Evolutionary conservation across 257 asterid species (phyloP), one percentile per base, ranked within the genome.

Genomic region (Ballota nigra): DNA sequence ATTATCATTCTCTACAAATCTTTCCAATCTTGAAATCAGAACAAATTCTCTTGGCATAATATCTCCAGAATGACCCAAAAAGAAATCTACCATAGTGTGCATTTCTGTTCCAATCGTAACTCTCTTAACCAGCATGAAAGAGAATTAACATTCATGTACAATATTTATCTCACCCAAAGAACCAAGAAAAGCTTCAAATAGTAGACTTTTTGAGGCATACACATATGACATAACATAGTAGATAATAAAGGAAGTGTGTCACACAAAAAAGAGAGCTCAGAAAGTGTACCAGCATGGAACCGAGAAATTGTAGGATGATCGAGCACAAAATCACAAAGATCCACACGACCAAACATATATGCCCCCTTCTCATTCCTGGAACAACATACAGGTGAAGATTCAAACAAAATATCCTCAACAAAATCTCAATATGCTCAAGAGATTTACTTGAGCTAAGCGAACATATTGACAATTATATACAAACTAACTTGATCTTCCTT

Each of bases 321-420:
- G 13, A 94, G 95, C 80, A 94, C 80, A 74, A 94, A 91, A 74
- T 94, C 99, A 18, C 97, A 94, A 53, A 91, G 81, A 79, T 91
- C 99, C 74, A 91, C 97, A 24, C 97, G 97, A 68, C 99, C 99
- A 82, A 94, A 94, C 97, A 94, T 91, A 82, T 89, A 94, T 13
- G 97, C 98, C 67, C 97, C 99, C 79, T 94, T 94, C 86, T 91
- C 75, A 72, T 84, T 78, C 79, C 99, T 94, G 92, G 18, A 80
- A 45, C 38, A 9, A 63, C 57, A 45, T 66, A 73, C 24, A 65
- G 8, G 77, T 47, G 63, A 13, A n/a, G 29, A 1, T 19, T 70
- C 66, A 63, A 72, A 47, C 52, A 59, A 11, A 20, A 52, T 52
- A 64, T 23, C 20, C 51, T 33, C 22, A 61, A 11, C 65, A 74